phyloP scores from a whole-genome alignment of 495 filamentous ascomycete species.

The Xylaria cubensis region DNA sequence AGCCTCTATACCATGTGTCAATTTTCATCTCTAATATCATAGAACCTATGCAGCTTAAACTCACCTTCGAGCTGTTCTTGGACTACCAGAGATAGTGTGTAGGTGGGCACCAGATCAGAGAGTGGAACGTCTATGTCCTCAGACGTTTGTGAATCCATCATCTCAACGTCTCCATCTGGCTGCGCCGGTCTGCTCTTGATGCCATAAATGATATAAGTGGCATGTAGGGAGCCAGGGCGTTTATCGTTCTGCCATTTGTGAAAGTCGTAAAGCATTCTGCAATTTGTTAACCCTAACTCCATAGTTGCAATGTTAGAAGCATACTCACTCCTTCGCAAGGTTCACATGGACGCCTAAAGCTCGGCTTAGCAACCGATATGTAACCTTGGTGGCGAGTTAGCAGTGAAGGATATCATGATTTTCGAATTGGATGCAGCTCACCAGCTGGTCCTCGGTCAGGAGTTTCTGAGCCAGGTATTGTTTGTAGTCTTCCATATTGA shows the following conservation, averaged over 20 bases:
- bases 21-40: conserved; percentile 23
- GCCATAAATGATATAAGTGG: conserved; percentile 87
- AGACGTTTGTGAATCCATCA: conserved; percentile 63
- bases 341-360: conserved; percentile 83
- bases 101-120: conserved; percentile 53
- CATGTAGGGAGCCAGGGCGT: conserved; percentile 75
- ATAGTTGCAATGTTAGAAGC: conserved; percentile 26
- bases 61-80: conserved; percentile 81
- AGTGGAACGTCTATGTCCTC: conserved; percentile 33
- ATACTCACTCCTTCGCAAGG: conserved; percentile 80
- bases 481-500: conserved; percentile 65
- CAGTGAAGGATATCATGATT: conserved; percentile 16
- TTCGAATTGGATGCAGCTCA: conserved; percentile 49
- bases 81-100: conserved; percentile 72
- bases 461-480: conserved; percentile 77
- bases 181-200: conserved; percentile 45
- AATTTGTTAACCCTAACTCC: not conserved
- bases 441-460: conserved; percentile 76
- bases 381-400: conserved; percentile 63
- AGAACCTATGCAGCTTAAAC: conserved; percentile 6
- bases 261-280: conserved; percentile 91
- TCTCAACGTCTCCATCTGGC: conserved; percentile 71
- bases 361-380: conserved; percentile 81
- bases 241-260: conserved; percentile 78
- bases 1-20: conserved; percentile 55